These are phyloP conservation scores for Brassica balearica DNA, from an alignment of 441 rosid genomes.

Conservation along the genomic window DNA sequence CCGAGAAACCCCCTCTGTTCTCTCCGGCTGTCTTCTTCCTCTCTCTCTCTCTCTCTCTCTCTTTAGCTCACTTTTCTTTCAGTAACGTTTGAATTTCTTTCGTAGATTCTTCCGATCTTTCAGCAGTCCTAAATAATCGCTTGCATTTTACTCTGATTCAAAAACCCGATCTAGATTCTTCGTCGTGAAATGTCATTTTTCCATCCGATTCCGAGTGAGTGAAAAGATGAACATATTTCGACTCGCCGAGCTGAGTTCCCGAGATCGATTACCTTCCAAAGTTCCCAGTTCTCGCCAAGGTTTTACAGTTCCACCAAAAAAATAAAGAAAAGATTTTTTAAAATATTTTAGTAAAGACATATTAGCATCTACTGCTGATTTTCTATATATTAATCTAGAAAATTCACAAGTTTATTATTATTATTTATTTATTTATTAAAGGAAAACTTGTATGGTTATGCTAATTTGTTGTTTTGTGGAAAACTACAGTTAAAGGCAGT, in stretches of 20 bases:
- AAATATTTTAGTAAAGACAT: not conserved
- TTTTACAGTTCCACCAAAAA: not conserved
- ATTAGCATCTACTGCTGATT: not conserved
- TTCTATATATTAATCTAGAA: not conserved
- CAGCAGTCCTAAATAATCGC: constrained; percentile 7
- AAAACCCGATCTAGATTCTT: constrained; percentile 45
- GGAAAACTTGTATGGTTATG: not conserved
- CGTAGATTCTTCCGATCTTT: constrained; percentile 11
- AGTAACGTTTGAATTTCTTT: constrained; percentile 33
- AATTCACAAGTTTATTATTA: not conserved
- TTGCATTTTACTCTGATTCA: constrained; percentile 32
- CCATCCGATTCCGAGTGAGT: constrained; percentile 38
- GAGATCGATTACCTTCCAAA: constrained; percentile 36
- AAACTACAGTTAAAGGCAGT: constrained; percentile 43
- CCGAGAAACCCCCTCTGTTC: not conserved
- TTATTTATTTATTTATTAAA: no score
- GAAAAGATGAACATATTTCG: constrained; percentile 58
- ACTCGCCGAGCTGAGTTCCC: constrained; percentile 38
- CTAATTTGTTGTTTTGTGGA: constrained; percentile 21
- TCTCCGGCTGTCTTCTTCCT: constrained; percentile 21
- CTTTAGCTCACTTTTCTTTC: constrained; percentile 2
- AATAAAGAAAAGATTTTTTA: no score
- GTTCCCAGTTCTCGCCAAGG: constrained; percentile 49
- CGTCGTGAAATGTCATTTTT: not conserved
- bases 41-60: constrained; percentile 9